Evolutionary conservation across 805 yeast species (phyloP), one percentile per base, ranked within the genome.

Genomic region (Zygotorulaspora florentina): DNA sequence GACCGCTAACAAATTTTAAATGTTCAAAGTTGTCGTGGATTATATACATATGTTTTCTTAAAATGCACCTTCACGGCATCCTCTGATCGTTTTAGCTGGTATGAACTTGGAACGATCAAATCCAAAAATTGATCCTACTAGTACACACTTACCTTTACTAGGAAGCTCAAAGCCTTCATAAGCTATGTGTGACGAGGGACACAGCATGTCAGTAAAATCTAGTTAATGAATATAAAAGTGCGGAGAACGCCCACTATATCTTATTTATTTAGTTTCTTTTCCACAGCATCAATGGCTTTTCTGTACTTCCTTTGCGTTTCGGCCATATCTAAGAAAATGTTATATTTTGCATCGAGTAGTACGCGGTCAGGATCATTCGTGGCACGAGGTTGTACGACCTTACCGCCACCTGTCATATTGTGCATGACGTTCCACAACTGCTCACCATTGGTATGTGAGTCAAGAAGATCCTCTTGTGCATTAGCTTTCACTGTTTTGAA

Each of bases 381-480:
- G 3, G 76, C 65, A 18, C 79, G 67, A 3, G 99, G 98, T 52
- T 71, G 66, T 33, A 93, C 85, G 10, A 83, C 88, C 54, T 75
- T 75, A 37, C 96, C 98, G 17, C 83, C 79, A 7, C 95, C 91
- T 1, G 96, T 84, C 72, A 90, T 75, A 50, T 76, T 75, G 54
- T 77, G 77, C 99, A 93, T 93, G 31, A 85, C 81, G 30, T 80
- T 78, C 98, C 98, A 91, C 47, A 93, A 71, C 45, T 73, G 75
- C 52, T 80, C 82, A 28, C 87, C 87, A 3, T 78, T 57, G 29
- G 58, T 39, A 17, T 42, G 33, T 15, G 51, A 23, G 20, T 42
- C 39, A 39, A 45, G 34, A 42, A 47, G 35, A 57, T 62, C 36
- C 15, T 71, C 76, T 56, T 78, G 75, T 54, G 80, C 84, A 15